Conservation (phyloP, 768 basidiomycete species). For the Dacryopinax spathularia region DNA sequence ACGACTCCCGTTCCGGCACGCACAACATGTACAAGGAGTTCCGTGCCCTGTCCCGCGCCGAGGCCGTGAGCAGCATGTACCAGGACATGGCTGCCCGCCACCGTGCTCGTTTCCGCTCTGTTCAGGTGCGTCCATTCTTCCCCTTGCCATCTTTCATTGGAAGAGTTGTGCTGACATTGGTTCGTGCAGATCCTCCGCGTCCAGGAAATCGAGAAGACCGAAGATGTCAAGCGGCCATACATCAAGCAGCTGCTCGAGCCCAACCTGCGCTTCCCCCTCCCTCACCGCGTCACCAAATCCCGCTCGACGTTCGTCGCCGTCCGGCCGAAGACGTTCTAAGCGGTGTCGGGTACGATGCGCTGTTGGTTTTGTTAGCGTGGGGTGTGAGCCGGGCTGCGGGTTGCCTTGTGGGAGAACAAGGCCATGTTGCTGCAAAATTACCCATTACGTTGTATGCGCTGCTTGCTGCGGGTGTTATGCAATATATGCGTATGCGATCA, state of each 20-base stretch:
- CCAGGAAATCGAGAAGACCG: conserved; percentile 83
- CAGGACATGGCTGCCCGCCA: conserved; percentile 99
- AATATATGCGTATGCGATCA: conserved; percentile 4
- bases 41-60: conserved; percentile 87
- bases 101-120: conserved; percentile 97
- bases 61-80: conserved; percentile 92
- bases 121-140: conserved; percentile 53
- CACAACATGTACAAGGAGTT: conserved; percentile 99
- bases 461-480: conserved; percentile 2
- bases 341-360: no score
- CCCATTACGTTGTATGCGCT: neutral
- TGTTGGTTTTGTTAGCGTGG: no score
- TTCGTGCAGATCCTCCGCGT: conserved; percentile 81
- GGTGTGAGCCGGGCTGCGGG: neutral
- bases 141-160: neutral
- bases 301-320: conserved; percentile 68
- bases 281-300: conserved; percentile 61
- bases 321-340: conserved; percentile 59
- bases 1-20: conserved; percentile 97
- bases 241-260: conserved; percentile 91
- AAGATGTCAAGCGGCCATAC: conserved; percentile 88
- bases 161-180: neutral
- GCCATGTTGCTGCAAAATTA: neutral
- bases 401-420: neutral
- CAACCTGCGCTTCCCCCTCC: conserved; percentile 76